Base-by-base conservation (phyloP, 1,139 yeast species). In the Suhomyces atakaporum region DNA sequence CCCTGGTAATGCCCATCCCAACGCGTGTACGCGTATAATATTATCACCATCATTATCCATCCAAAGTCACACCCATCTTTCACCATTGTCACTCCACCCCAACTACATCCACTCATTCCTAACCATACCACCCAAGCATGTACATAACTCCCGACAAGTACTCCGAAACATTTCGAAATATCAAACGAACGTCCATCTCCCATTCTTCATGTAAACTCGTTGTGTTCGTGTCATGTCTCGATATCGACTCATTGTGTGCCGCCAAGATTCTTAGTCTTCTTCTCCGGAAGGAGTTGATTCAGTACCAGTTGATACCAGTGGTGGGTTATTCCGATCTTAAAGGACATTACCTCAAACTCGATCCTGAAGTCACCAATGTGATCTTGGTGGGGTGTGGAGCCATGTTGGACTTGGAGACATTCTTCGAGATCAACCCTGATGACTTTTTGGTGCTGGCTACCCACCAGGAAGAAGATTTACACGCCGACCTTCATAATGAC, bases 321-420 rank as follows among this genome's bases (percentile, higher is more conserved):
- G 90, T 88, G 13, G 99, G 99, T 1, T 92, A 88, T 54, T 65
- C 81, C 8, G 97, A 90, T 50, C 66, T 94, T 47, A 78, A 77
- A 43, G 55, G 52, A 23, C 88, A 84, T 55, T 90, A 79, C 53
- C 43, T 51, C 8, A 74, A 73, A 38, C 63, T 92, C 27, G 97
- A 90, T 51, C 73, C 65, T 8, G 94, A 87, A 39, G 81, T 92
- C n/a, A 64, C 79, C 10, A 89, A 84, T 52, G 84, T 92, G 9
- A 61, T 94, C 4, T 67, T 90, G 30, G 65, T 94, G 2, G 98
- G 98, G 0, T 92, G 97, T 63, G 98, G 98, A n/a, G 95, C 95
- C 11, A 81, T 86, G 75, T 77, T 90, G 20, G 97, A 94, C 59
- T 56, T 94, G 25, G 95, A 87, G 54, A 73, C 79, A 25, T 87